These are phyloP conservation scores for Candida lessepsii DNA, from an alignment of 805 yeast genomes.

Conservation along the genomic window DNA sequence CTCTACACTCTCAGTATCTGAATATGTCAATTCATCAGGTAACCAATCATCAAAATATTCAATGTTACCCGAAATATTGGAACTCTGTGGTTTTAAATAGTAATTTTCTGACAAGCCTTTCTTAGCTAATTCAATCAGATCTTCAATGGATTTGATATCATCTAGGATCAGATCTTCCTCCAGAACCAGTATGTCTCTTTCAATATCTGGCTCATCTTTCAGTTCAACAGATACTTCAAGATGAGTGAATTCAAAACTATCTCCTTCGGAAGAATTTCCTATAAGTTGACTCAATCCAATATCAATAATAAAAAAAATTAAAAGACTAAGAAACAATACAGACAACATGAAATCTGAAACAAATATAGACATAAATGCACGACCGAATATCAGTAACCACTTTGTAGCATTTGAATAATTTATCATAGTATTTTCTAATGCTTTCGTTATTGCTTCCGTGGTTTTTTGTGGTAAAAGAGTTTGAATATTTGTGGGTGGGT, in stretches of 20 bases:
- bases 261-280: too few species aligned
- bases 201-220: neutral
- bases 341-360: conserved; percentile 2
- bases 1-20: conserved; percentile 5
- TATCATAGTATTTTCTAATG: neutral
- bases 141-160: neutral
- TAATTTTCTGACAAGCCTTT: neutral
- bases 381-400: neutral
- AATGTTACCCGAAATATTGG: conserved; percentile 9
- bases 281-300: neutral
- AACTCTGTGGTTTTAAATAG: conserved; percentile 5
- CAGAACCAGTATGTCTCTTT: neutral
- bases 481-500: neutral
- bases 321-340: neutral
- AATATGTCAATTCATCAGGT: conserved; percentile 9
- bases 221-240: neutral
- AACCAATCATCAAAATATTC: conserved; percentile 12
- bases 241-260: too few species aligned
- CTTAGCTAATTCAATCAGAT: neutral
- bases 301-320: neutral
- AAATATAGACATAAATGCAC: neutral
- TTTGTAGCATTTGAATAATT: neutral
- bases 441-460: neutral
- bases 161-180: neutral
- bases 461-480: neutral